phyloP scores from a whole-genome alignment of 805 yeast genomes.

The Candida rishiriensis region DNA sequence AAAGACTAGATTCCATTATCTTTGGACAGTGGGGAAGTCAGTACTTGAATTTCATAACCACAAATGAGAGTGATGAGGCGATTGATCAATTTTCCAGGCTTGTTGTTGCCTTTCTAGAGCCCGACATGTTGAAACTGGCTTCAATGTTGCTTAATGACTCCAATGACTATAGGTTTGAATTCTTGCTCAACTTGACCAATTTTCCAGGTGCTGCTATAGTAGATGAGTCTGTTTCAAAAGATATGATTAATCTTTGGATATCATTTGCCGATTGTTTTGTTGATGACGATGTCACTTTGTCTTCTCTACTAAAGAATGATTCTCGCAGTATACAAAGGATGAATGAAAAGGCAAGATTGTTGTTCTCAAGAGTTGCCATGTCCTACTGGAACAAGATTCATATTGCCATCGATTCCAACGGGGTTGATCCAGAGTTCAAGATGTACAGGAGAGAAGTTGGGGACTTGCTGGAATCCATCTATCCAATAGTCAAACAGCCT shows the following conservation, averaged over 20 bases:
- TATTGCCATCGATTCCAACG: constrained; percentile 34
- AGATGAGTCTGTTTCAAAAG: constrained; percentile 54
- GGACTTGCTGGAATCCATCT: constrained; percentile 70
- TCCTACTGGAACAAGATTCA: constrained; percentile 70
- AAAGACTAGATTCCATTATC: constrained; percentile 30
- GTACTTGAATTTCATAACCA: constrained; percentile 30
- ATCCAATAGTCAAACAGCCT: constrained; percentile 55
- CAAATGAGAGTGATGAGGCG: constrained; percentile 34
- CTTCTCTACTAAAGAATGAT: constrained; percentile 31
- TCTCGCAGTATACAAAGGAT: constrained; percentile 25
- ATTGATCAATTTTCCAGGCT: constrained; percentile 41
- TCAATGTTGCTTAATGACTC: constrained; percentile 33
- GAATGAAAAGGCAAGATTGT: constrained; percentile 28
- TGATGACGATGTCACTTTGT: constrained; percentile 41
- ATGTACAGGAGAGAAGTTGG: constrained; percentile 69
- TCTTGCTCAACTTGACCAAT: constrained; percentile 49
- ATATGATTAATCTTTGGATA: constrained; percentile 65
- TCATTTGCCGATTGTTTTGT: constrained; percentile 54
- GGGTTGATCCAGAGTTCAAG: constrained; percentile 50
- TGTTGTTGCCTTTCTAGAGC: constrained; percentile 41
- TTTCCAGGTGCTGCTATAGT: constrained; percentile 52
- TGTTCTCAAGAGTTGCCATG: constrained; percentile 50
- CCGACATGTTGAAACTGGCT: constrained; percentile 41
- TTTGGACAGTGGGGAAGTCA: constrained; percentile 43
- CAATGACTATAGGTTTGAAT: constrained; percentile 39